Base-by-base conservation (phyloP, 2,329 filamentous ascomycete species). In the Penicillium expansum region DNA sequence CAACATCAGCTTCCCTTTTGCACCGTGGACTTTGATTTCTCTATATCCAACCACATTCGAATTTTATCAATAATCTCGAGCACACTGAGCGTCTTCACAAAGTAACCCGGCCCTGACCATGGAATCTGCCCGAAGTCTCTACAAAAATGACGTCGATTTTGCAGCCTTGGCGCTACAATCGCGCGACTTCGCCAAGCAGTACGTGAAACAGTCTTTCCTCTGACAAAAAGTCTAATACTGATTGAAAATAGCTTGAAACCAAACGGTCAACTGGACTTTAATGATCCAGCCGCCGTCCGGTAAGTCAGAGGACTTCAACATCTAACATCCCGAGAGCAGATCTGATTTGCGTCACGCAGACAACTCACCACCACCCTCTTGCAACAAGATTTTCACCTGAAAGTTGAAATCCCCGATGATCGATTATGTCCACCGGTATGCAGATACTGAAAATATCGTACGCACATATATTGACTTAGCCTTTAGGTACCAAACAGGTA, bases 391-490 rank as follows among this genome's bases (percentile, higher is more conserved):
- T 97, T 97, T 72, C 82, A 80, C 13, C 74, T 97, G 9, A 68
- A 78, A 0, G 76, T 97, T 14, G 80, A 87, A 6, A 79, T 97
- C 1, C 92, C 92, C 0, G 76, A 83, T 27, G 86, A 96, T 71
- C 82, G 93, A 22, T 80, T 99, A 0, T 97, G 93, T 69, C 94
- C 93, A 13, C 91, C 92, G 1, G 89, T 96, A 70, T 66, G 79
- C 50, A 27, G 20, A 10, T 4, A 22, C 3, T 29, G 1, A 27
- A 29, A 9, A 7, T 24, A 29, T 4, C 8, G 4, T 11, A 48
- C 27, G 22, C 7, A 22, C 18, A 30, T 20, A 7, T 20, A 32
- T 42, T 62, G 29, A 64, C 22, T 20, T 10, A 10, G 8, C 3
- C 24, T 49, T 14, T 51, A 80, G 76, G 72, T 80, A 5, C 78